phyloP scores from a whole-genome alignment of 805 yeast species.

The Wickerhamiella lipophila region DNA sequence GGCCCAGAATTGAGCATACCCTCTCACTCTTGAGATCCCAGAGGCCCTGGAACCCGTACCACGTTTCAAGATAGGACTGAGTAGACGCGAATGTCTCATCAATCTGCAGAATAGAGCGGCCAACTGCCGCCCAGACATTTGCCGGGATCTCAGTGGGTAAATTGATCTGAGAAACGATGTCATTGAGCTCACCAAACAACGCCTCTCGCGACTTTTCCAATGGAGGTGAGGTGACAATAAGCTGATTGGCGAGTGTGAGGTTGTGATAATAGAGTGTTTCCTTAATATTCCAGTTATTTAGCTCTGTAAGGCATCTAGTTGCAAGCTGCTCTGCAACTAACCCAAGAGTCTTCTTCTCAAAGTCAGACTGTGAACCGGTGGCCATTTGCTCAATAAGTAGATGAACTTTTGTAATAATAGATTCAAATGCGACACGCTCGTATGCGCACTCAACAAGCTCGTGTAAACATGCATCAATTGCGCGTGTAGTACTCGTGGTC shows the following conservation, averaged over 20 bases:
- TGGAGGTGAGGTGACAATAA: constrained; percentile 24
- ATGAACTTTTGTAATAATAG: constrained; percentile 28
- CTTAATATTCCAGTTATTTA: constrained; percentile 2
- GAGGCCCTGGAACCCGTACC: constrained; percentile 45
- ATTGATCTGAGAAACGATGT: background rate
- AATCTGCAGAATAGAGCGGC: background rate
- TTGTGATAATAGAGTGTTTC: constrained; percentile 19
- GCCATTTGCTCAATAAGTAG: constrained; percentile 23
- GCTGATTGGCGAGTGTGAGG: constrained; percentile 23
- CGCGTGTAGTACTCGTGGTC: constrained; percentile 24
- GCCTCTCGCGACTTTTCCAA: constrained; percentile 18
- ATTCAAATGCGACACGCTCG: constrained; percentile 16
- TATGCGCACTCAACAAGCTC: constrained; percentile 26
- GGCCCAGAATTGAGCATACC: constrained; percentile 29
- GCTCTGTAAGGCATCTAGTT: constrained; percentile 23
- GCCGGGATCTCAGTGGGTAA: background rate
- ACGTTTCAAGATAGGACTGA: constrained; percentile 32
- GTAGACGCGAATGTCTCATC: constrained; percentile 16
- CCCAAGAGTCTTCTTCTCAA: background rate
- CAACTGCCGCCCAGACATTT: background rate
- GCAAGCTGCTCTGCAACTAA: constrained; percentile 21
- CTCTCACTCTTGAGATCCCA: constrained; percentile 44
- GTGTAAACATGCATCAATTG: constrained; percentile 21
- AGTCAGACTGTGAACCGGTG: background rate
- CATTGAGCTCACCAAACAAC: constrained; percentile 18